phyloP scores from a whole-genome alignment of 176 grass and related monocot genomes.

The Phoenix dactylifera region DNA sequence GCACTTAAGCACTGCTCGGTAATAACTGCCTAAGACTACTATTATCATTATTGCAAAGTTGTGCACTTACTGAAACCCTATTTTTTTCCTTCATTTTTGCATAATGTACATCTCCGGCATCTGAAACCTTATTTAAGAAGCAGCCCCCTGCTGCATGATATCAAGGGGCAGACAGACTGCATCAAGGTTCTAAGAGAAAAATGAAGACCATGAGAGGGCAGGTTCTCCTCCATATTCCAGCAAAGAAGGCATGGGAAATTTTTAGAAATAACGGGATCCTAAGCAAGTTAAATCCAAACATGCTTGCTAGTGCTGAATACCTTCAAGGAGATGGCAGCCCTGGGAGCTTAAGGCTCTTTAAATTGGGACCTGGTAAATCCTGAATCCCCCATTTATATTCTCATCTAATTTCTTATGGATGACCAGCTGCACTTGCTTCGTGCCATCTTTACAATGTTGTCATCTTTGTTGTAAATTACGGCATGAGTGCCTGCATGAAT shows the following conservation, averaged over 20 bases:
- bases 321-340: conserved; percentile 36
- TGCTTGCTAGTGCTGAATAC: conserved; percentile 41
- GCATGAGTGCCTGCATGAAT: too few species aligned
- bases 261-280: conserved; percentile 38
- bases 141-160: too few species aligned
- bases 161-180: too few species aligned
- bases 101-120: too few species aligned
- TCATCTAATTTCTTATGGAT: background rate
- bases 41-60: too few species aligned
- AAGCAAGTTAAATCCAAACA: conserved; percentile 24
- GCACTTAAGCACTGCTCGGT: too few species aligned
- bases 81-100: too few species aligned
- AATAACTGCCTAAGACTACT: too few species aligned
- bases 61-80: too few species aligned
- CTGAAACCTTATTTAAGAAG: too few species aligned
- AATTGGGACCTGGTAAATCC: conserved; percentile 28
- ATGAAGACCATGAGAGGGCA: conserved; percentile 37
- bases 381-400: background rate
- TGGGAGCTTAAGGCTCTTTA: conserved; percentile 34
- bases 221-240: conserved; percentile 29
- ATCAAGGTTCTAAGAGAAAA: background rate
- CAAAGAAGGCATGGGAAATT: conserved; percentile 43
- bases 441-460: background rate
- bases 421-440: too few species aligned
- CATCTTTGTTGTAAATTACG: too few species aligned